Conservation (phyloP, 495 filamentous ascomycete species). For the Lindgomyces ingoldianus region DNA sequence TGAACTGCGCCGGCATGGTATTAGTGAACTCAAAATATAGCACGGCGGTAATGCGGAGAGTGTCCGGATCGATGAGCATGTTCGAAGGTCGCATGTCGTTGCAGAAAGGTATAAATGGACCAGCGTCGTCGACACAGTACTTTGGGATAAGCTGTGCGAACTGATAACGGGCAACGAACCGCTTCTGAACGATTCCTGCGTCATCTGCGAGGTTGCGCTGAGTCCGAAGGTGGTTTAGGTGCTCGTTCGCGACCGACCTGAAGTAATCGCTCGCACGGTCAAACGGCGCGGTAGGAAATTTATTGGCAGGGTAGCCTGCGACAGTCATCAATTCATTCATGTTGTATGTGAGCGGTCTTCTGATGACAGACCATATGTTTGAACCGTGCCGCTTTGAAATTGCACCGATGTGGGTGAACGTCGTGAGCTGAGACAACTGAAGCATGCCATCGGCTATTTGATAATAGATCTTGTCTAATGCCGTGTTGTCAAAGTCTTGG, state of each 20-base stretch:
- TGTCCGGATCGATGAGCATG: constrained; percentile 48
- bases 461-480: constrained; percentile 10
- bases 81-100: constrained; percentile 49
- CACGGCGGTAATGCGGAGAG: constrained; percentile 47
- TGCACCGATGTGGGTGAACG: too few species aligned
- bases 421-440: constrained; percentile 10
- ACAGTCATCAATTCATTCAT: constrained; percentile 49
- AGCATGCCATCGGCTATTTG: constrained; percentile 10
- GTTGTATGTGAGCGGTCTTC: constrained; percentile 47
- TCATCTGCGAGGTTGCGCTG: constrained; percentile 48
- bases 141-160: constrained; percentile 46
- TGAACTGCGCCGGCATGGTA: constrained; percentile 48
- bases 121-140: constrained; percentile 44
- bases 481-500: constrained; percentile 1
- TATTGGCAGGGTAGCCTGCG: constrained; percentile 41
- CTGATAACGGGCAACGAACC: constrained; percentile 47
- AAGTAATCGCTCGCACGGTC: constrained; percentile 45
- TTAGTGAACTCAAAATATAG: constrained; percentile 51
- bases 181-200: constrained; percentile 42
- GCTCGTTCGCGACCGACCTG: constrained; percentile 41
- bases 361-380: constrained; percentile 41
- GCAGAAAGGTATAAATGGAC: constrained; percentile 48
- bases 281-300: constrained; percentile 45
- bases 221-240: constrained; percentile 45
- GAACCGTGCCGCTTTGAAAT: constrained; percentile 43